Evolutionary conservation across 192 early-diverging fungal genomes (phyloP).

Genomic region (Polychytrium aggregatum): DNA sequence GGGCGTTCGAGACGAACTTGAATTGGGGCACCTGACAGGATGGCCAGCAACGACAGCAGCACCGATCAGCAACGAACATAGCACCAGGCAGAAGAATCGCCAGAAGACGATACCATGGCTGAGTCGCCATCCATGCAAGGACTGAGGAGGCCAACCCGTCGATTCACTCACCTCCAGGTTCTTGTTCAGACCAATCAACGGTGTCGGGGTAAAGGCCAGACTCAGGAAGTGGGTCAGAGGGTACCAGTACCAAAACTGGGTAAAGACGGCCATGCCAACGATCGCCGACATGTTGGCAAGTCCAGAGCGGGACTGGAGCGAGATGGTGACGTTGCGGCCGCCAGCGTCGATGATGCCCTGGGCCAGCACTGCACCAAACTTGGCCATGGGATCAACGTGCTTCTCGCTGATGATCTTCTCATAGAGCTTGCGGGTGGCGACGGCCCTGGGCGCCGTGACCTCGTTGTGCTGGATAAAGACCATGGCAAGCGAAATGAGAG

Average conservation of each 20-base stretch:
- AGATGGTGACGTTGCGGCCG: slow-evolving; percentile 95
- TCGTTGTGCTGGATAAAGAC: slow-evolving; percentile 96
- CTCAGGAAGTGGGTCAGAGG: slow-evolving; percentile 92
- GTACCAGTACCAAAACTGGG: slow-evolving; percentile 99
- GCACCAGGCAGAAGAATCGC: neutral
- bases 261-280: slow-evolving; percentile 97
- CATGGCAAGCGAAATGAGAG: slow-evolving; percentile 88
- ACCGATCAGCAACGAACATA: neutral
- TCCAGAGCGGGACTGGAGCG: slow-evolving; percentile 74
- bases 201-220: slow-evolving; percentile 90
- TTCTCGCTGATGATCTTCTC: slow-evolving; percentile 83
- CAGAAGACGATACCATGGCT: neutral
- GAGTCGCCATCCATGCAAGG: too few species aligned
- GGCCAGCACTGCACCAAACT: slow-evolving; percentile 89
- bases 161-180: too few species aligned
- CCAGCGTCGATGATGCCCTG: slow-evolving; percentile 98
- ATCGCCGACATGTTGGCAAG: slow-evolving; percentile 89
- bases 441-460: slow-evolving; percentile 32
- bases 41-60: slow-evolving; percentile 17
- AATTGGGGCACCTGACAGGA: slow-evolving; percentile 85
- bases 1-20: slow-evolving; percentile 72
- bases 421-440: slow-evolving; percentile 75
- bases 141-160: too few species aligned
- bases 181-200: slow-evolving; percentile 87
- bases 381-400: slow-evolving; percentile 83